phyloP scores from a whole-genome alignment of 2,329 filamentous ascomycete species.

The Fusarium gaditjirri region DNA sequence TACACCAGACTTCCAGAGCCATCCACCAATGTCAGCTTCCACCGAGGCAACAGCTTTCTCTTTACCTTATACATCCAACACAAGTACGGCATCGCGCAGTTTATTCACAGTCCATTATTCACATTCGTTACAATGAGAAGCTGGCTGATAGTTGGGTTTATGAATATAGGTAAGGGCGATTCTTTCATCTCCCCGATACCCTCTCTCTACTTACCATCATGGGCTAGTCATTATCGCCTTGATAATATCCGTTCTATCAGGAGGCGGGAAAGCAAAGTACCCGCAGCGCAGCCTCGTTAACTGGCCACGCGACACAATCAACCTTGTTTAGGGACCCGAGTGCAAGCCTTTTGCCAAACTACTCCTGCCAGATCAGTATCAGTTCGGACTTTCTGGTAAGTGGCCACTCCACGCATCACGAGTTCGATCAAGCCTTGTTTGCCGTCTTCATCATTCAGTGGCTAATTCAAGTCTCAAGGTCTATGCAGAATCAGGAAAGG shows the following conservation, averaged over 20 bases:
- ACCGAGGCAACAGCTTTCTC: not conserved
- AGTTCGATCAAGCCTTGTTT: too few species aligned
- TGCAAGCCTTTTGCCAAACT: not conserved
- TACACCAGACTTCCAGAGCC: not conserved
- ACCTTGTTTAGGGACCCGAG: conserved; percentile 26
- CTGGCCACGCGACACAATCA: conserved; percentile 31
- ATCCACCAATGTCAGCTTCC: not conserved
- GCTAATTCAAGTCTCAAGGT: not conserved
- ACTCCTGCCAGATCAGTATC: conserved; percentile 29
- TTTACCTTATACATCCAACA: not conserved
- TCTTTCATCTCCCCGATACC: not conserved
- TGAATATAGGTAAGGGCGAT: conserved; percentile 15
- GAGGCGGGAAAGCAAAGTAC: not conserved
- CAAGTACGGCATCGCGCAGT: not conserved
- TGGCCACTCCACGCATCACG: accelerated
- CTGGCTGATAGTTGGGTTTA: conserved; percentile 5
- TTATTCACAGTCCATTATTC: not conserved
- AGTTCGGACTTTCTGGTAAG: conserved; percentile 29
- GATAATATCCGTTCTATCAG: conserved; percentile 30
- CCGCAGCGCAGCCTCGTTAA: conserved; percentile 21
- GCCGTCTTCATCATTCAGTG: not conserved
- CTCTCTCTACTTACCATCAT: not conserved
- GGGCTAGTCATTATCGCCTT: conserved; percentile 26
- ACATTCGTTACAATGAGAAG: conserved; percentile 6
- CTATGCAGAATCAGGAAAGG: conserved; percentile 20